phyloP scores from a whole-genome alignment of 768 basidiomycete genomes.

The Auriscalpium orientale region DNA sequence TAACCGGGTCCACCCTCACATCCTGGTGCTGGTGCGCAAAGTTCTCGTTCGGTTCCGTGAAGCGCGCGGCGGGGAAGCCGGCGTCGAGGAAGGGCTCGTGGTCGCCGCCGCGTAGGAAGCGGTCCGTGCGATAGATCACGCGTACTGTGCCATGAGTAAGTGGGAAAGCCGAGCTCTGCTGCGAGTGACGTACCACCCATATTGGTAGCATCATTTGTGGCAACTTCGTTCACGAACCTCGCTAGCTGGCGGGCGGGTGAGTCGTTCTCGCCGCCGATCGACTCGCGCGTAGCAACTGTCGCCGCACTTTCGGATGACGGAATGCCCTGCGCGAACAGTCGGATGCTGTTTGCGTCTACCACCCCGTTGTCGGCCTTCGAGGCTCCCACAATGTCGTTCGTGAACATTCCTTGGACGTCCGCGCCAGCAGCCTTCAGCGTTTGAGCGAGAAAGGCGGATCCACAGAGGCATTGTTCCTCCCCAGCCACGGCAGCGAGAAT shows the following conservation, averaged over 20 bases:
- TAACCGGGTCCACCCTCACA: constrained; percentile 33
- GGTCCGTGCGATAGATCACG: constrained; percentile 43
- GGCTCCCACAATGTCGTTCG: constrained; percentile 51
- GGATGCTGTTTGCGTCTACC: constrained; percentile 38
- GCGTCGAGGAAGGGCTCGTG: constrained; percentile 41
- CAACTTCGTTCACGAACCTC: constrained; percentile 44
- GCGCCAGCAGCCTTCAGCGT: constrained; percentile 33
- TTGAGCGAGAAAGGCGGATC: constrained; percentile 40
- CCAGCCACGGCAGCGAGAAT: constrained; percentile 44
- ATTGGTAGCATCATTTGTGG: constrained; percentile 37
- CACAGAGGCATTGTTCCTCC: constrained; percentile 46
- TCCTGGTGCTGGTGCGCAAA: constrained; percentile 55
- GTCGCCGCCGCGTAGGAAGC: constrained; percentile 51
- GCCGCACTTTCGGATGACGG: constrained; percentile 36
- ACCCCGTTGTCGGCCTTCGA: constrained; percentile 41
- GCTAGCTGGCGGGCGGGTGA: constrained; percentile 44
- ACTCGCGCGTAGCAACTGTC: constrained; percentile 26
- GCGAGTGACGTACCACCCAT: constrained; percentile 37
- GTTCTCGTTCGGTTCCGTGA: constrained; percentile 50
- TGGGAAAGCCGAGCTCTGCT: background rate
- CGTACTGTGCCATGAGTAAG: constrained; percentile 29
- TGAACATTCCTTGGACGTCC: constrained; percentile 50
- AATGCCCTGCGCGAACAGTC: constrained; percentile 46
- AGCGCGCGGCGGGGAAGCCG: constrained; percentile 47
- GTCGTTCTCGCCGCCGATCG: constrained; percentile 48